Evolutionary conservation across 805 yeast species (phyloP), one percentile per base, ranked within the genome.

Genomic region (Naumovozyma castellii): DNA sequence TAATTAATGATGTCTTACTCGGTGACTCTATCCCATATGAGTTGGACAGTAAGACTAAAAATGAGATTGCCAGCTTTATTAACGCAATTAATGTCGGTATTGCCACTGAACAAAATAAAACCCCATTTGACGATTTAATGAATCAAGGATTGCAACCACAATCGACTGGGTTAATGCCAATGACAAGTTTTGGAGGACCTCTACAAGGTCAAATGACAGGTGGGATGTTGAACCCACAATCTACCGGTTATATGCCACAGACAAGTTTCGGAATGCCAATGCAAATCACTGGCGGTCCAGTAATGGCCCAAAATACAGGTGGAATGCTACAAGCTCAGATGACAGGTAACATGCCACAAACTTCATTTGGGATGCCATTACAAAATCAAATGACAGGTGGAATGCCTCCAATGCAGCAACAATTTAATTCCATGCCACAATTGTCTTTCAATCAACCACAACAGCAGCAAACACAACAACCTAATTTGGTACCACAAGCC

Each of bases 61-160:
- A 82, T 55, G 97, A 90, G 61, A 96, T 90, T 10, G 74, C 79
- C 44, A 81, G 92, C 43, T 83, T 88, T 64, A 88, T 88, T 31
- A 96, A 87, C 61, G 84, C 86, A 22, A 88, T 90, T 51, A 83
- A 78, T 52, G 81, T 87, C 56, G 70, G 77, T 38, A 75, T 85
- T 38, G 86, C 84, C 1, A 90, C 80, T 45, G 50, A 47, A 14
- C 49, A 49, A 15, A 41, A 45, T 8, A 60, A 52, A 39, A 67
- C 71, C 9, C 71, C 73, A 5, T 69, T 69, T 44, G 72, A 67
- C 39, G 59, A 61, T 40, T 45, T 50, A 34, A 29, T 29, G 32
- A 41, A 49, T 31, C 43, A 43, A 9, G 58, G 55, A 2, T 30
- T 59, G 18, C 66, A 64, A 46, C 61, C 66, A 18, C 69, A 65